Conservation (phyloP, 805 yeast genomes). For the Candida manassasensis region DNA sequence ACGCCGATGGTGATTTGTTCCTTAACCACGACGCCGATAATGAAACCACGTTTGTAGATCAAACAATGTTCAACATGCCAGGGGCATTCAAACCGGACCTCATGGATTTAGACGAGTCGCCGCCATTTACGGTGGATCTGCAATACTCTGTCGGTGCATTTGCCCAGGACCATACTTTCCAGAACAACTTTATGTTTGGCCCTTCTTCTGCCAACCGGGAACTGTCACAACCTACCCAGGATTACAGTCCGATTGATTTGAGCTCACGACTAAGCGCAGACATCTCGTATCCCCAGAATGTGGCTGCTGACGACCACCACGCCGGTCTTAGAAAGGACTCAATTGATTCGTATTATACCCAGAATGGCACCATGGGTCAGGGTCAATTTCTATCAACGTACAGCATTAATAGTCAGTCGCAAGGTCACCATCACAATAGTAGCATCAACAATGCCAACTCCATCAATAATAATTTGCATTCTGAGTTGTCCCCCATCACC, state of each 20-base stretch:
- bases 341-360: slow-evolving; percentile 15
- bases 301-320: slow-evolving; percentile 1
- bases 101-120: slow-evolving; percentile 36
- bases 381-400: slow-evolving; percentile 2
- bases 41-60: slow-evolving; percentile 1
- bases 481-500: slow-evolving; percentile 38
- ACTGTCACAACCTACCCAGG: slow-evolving; percentile 1
- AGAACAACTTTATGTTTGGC: slow-evolving; percentile 5
- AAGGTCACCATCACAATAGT: slow-evolving; percentile 1
- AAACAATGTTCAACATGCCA: slow-evolving; percentile 18
- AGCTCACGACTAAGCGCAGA: slow-evolving; percentile 9
- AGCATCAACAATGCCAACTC: background rate
- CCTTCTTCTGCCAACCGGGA: background rate
- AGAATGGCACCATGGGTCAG: slow-evolving; percentile 6
- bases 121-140: slow-evolving; percentile 34
- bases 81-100: slow-evolving; percentile 24
- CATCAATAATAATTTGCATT: slow-evolving; percentile 4
- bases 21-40: background rate
- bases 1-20: background rate
- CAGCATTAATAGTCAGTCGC: background rate
- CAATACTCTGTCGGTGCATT: slow-evolving; percentile 21
- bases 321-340: slow-evolving; percentile 12
- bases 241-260: slow-evolving; percentile 10
- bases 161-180: slow-evolving; percentile 6
- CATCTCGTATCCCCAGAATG: slow-evolving; percentile 5